phyloP scores from a whole-genome alignment of 2,329 filamentous ascomycete species.

The Fusarium sp. region DNA sequence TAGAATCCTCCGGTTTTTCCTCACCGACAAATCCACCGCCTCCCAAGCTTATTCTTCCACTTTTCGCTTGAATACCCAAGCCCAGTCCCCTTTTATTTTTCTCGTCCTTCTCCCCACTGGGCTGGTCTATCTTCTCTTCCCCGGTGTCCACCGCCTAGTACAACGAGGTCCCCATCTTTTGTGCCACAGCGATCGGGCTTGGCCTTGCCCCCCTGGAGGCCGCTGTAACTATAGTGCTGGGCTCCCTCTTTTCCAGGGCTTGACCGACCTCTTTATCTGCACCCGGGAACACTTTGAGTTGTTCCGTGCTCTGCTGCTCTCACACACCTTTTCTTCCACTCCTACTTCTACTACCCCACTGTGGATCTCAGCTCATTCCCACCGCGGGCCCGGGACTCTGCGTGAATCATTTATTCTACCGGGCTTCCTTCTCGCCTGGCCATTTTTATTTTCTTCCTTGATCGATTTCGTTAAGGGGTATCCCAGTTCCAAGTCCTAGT shows the following conservation, averaged over 20 bases:
- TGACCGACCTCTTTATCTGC: conserved; percentile 19
- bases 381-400: conserved; percentile 38
- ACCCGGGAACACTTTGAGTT: background rate
- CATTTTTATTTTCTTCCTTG: background rate
- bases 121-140: conserved; percentile 24
- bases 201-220: conserved; percentile 29
- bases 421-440: conserved; percentile 14
- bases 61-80: conserved; percentile 12
- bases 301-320: background rate
- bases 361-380: conserved; percentile 38
- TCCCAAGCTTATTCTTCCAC: conserved; percentile 19
- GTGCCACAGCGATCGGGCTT: conserved; percentile 25
- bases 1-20: conserved; percentile 26
- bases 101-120: conserved; percentile 8
- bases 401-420: conserved; percentile 35
- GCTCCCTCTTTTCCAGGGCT: conserved; percentile 28
- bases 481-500: conserved; percentile 23
- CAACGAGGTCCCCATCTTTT: conserved; percentile 9
- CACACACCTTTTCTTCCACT: background rate
- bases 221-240: conserved; percentile 33
- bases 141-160: conserved; percentile 36
- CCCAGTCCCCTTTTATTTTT: conserved; percentile 18
- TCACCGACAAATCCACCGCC: conserved; percentile 44
- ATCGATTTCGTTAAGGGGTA: conserved; percentile 31
- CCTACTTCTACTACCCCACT: conserved; percentile 20